Evolutionary conservation across 441 rosid genomes (phyloP).

Genomic region (Monsonia emarginata): DNA sequence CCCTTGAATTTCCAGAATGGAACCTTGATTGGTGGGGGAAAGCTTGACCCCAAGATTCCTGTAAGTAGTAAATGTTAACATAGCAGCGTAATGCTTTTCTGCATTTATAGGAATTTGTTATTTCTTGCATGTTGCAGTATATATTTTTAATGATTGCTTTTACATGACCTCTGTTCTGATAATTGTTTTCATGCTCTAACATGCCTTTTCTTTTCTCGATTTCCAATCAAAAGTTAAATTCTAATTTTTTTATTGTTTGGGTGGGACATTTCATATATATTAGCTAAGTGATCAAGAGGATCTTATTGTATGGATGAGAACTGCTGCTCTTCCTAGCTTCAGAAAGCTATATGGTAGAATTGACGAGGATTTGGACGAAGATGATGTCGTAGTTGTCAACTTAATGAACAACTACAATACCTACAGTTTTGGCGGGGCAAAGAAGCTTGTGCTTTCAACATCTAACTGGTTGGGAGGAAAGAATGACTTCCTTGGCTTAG

Average conservation of each 20-base stretch:
- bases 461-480: conserved; percentile 75
- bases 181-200: background rate
- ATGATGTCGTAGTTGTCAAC: conserved; percentile 38
- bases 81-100: background rate
- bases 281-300: conserved; percentile 73
- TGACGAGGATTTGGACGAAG: conserved; percentile 61
- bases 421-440: conserved; percentile 76
- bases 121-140: too few relatives aligned
- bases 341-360: conserved; percentile 69
- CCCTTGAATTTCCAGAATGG: conserved; percentile 82
- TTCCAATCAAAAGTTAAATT: background rate
- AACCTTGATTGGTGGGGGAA: conserved; percentile 64
- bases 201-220: background rate
- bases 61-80: conserved; percentile 31
- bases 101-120: too few relatives aligned
- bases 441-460: conserved; percentile 65
- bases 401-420: conserved; percentile 75
- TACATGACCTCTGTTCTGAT: background rate
- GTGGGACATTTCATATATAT: conserved; percentile 9
- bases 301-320: conserved; percentile 17
- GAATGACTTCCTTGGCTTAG: conserved; percentile 63
- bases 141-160: background rate
- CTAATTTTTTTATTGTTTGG: background rate
- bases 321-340: conserved; percentile 75
- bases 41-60: conserved; percentile 48